Conservation (phyloP, 306 rosid genomes). For the Quercus parvula region DNA sequence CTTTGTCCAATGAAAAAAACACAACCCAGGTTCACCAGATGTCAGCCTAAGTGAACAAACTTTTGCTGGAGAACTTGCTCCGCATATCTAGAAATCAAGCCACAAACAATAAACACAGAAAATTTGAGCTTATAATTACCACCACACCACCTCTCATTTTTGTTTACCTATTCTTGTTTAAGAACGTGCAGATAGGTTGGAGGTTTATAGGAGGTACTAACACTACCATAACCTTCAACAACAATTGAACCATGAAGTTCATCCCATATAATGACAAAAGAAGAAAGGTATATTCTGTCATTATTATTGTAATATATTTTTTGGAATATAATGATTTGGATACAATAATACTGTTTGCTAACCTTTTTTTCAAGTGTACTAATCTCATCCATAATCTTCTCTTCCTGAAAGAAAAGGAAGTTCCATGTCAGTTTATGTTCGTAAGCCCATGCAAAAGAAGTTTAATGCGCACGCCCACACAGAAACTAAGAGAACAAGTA, state of each 20-base stretch:
- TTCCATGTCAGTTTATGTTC: background rate
- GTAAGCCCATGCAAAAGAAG: background rate
- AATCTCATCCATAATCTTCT: slow-evolving; percentile 23
- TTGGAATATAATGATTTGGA: background rate
- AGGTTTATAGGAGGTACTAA: no score
- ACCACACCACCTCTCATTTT: no score
- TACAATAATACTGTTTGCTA: background rate
- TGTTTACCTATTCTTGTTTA: no score
- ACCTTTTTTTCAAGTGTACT: slow-evolving; percentile 33
- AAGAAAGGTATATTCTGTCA: background rate
- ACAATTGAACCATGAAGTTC: background rate
- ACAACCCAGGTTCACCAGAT: background rate
- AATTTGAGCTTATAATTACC: background rate
- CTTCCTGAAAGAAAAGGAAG: slow-evolving; percentile 23
- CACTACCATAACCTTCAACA: no score
- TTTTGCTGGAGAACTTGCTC: background rate
- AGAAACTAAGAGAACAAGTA: background rate
- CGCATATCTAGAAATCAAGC: background rate
- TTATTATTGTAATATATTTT: background rate
- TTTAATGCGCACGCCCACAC: no score
- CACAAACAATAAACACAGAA: background rate
- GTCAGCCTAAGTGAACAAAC: background rate
- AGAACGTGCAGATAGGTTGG: no score
- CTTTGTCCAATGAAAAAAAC: background rate
- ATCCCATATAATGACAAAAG: background rate